Conservation (phyloP, 2,329 filamentous ascomycete species). For the Epichloe gansuensis region DNA sequence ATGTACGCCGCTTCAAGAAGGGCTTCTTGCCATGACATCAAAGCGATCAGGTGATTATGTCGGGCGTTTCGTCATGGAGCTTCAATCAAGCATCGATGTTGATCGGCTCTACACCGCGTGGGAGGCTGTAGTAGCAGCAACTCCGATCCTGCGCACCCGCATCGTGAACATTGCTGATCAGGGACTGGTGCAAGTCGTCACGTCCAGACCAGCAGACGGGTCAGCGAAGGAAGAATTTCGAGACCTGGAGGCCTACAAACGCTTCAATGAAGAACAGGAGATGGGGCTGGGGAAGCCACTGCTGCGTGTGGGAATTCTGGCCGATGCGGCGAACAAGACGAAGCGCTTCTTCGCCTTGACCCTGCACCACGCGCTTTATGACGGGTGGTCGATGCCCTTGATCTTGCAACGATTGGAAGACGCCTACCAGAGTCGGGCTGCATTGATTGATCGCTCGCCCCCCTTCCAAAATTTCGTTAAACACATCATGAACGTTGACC, state of each 20-base stretch:
- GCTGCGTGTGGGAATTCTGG: not conserved
- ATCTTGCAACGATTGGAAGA: conserved; percentile 27
- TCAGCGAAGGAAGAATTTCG: conserved; percentile 16
- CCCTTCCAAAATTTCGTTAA: conserved; percentile 29
- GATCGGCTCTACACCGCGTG: not conserved
- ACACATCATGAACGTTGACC: conserved; percentile 23
- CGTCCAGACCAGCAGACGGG: conserved; percentile 20
- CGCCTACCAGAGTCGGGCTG: conserved; percentile 18
- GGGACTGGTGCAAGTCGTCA: conserved; percentile 28
- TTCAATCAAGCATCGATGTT: too few relatives aligned
- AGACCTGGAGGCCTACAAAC: too few relatives aligned
- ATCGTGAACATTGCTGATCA: conserved; percentile 7
- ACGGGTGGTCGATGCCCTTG: conserved; percentile 36
- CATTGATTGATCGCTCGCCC: conserved; percentile 12
- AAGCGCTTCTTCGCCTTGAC: conserved; percentile 19
- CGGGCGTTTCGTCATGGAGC: not conserved
- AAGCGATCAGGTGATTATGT: conserved; percentile 5
- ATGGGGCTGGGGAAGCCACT: conserved; percentile 11
- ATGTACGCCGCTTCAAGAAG: conserved; percentile 7
- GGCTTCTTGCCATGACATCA: conserved; percentile 5
- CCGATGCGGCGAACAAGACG: too few relatives aligned
- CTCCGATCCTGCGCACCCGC: conserved; percentile 5
- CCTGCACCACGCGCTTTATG: conserved; percentile 37
- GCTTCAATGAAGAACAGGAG: conserved; percentile 15
- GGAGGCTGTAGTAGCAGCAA: not conserved